Evolutionary conservation across 2,329 filamentous ascomycete species (phyloP).

Genomic region (Colletotrichum liriopes): DNA sequence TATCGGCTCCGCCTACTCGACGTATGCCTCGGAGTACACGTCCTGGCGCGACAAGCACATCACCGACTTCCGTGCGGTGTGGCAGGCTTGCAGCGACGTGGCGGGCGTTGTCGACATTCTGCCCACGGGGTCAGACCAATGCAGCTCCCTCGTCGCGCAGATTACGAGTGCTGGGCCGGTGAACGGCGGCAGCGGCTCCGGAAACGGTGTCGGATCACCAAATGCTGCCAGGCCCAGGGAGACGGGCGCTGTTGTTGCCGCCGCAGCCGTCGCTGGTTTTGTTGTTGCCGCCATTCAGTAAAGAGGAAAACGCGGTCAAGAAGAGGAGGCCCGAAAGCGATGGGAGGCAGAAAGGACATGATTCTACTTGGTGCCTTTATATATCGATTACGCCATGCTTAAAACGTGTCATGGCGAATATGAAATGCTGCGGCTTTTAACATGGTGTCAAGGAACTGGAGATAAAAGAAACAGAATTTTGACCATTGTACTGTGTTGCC

Average conservation of each 20-base stretch:
- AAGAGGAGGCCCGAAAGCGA: neutral
- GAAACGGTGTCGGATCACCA: neutral
- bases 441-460: neutral
- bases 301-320: no score
- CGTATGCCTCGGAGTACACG: constrained; percentile 44
- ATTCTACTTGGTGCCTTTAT: neutral
- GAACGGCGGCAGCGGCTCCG: neutral
- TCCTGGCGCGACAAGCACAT: constrained; percentile 46
- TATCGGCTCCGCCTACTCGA: constrained; percentile 48
- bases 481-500: neutral
- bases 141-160: constrained; percentile 37
- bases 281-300: constrained; percentile 31
- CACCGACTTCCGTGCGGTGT: constrained; percentile 43
- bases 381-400: neutral
- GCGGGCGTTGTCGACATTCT: constrained; percentile 41
- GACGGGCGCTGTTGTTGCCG: constrained; percentile 30
- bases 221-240: constrained; percentile 31
- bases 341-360: no score
- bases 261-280: constrained; percentile 28
- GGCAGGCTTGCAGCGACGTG: constrained; percentile 50
- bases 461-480: neutral
- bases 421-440: neutral
- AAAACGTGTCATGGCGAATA: neutral
- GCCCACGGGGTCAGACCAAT: constrained; percentile 28
- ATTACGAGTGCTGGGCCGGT: constrained; percentile 38